Conservation (phyloP, 257 asterid genomes). For the Avicennia marina region DNA sequence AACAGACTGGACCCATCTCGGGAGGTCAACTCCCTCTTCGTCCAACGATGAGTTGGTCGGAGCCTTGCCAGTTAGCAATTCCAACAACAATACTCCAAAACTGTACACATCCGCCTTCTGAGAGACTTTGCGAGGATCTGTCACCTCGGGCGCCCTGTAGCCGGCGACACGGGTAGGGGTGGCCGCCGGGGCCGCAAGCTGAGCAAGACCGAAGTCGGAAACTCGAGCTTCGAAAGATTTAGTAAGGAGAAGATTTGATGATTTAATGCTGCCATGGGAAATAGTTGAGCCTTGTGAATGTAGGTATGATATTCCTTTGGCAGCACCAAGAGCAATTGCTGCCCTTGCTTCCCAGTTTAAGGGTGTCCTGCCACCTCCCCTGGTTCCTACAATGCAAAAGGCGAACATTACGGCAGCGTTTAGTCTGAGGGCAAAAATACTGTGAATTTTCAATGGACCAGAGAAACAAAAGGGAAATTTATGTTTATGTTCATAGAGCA, state of each 20-base stretch:
- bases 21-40: constrained; percentile 64
- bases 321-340: constrained; percentile 50
- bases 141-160: constrained; percentile 60
- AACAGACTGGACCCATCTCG: constrained; percentile 65
- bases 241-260: constrained; percentile 59
- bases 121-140: constrained; percentile 45
- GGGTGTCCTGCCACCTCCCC: constrained; percentile 53
- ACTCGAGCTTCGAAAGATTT: constrained; percentile 46
- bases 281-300: constrained; percentile 43
- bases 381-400: constrained; percentile 39
- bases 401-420: background rate
- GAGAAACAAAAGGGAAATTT: too few relatives aligned
- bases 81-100: constrained; percentile 51
- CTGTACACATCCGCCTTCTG: constrained; percentile 60
- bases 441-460: too few relatives aligned
- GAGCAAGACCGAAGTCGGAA: constrained; percentile 58
- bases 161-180: constrained; percentile 51
- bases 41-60: constrained; percentile 45
- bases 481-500: too few relatives aligned
- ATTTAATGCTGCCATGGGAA: constrained; percentile 61
- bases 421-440: too few relatives aligned
- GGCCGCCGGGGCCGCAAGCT: constrained; percentile 37
- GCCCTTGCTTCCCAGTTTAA: constrained; percentile 60
- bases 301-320: constrained; percentile 47
- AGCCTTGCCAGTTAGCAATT: constrained; percentile 50